Base-by-base conservation (phyloP, 2,329 filamentous ascomycete species). In the Nectriaceae sp. region DNA sequence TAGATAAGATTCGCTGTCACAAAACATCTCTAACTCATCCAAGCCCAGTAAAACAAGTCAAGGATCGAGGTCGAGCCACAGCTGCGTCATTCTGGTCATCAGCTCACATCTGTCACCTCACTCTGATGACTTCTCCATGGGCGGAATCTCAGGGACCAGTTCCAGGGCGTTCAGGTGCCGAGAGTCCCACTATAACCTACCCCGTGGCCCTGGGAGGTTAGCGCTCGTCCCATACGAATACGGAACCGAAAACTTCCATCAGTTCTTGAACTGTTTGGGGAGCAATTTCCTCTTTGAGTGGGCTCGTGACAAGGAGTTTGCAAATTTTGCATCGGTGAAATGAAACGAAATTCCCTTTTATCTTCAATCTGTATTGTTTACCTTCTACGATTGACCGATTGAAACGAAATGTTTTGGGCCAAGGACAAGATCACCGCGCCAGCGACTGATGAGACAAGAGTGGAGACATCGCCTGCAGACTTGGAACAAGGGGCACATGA, bases 361-460 rank as follows among this genome's bases (percentile, higher is more conserved):
- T n/a, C n/a, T n/a, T n/a, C n/a, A n/a, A n/a, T n/a, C n/a, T n/a
- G n/a, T n/a, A n/a, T n/a, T n/a, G n/a, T n/a, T n/a, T n/a, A n/a
- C n/a, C n/a, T n/a, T n/a, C 26, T 15, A 10, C 26, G 10, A 31
- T 8, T 15, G 10, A 31, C 26, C 26, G 15, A 31, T 15, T 15
- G 26, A 8, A 15, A 41, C 42, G 19, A 11, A 37, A 60, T 56
- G 54, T 39, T 42, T 38, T 50, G 41, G 39, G 19, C 46, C 41
- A 26, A 43, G 47, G 43, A 54, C 36, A 47, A 57, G 57, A 18
- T 6, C 5, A 21, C n/a, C 40, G 19, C 31, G 15, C 6, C 35
- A 20, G 35, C 43, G 35, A 45, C 43, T 20, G 36, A 39, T 59
- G 60, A 63, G 50, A 61, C 60, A 42, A 37, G 19, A 49, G 53